phyloP scores from a whole-genome alignment of 2,329 filamentous ascomycete genomes.

The Penicillium sp. region DNA sequence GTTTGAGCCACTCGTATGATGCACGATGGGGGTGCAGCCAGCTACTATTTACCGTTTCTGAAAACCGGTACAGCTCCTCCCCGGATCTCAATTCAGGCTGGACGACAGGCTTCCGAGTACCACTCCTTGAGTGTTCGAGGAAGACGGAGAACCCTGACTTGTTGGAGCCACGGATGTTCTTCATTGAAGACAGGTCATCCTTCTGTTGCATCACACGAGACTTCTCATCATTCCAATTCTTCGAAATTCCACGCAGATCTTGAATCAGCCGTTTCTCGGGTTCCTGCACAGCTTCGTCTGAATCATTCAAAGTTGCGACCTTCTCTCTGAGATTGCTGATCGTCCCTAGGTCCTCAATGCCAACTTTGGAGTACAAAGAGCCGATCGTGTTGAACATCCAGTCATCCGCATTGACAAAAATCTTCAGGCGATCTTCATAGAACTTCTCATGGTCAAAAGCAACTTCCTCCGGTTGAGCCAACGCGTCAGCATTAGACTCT shows the following conservation, averaged over 20 bases:
- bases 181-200: slow-evolving; percentile 54
- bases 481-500: slow-evolving; percentile 57
- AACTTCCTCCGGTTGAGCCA: slow-evolving; percentile 51
- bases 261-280: slow-evolving; percentile 39
- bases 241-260: slow-evolving; percentile 50
- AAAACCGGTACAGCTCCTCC: slow-evolving; percentile 46
- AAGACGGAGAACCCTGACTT: slow-evolving; percentile 58
- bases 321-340: slow-evolving; percentile 44
- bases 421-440: slow-evolving; percentile 58
- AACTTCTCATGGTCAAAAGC: slow-evolving; percentile 58
- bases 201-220: slow-evolving; percentile 50
- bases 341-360: slow-evolving; percentile 51
- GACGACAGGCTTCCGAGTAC: slow-evolving; percentile 43
- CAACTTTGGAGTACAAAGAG: slow-evolving; percentile 56
- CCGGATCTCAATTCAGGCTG: slow-evolving; percentile 47
- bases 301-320: slow-evolving; percentile 23
- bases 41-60: slow-evolving; percentile 50
- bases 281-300: slow-evolving; percentile 23
- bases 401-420: slow-evolving; percentile 59
- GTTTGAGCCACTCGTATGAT: slow-evolving; percentile 58
- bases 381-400: slow-evolving; percentile 60
- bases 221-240: slow-evolving; percentile 52
- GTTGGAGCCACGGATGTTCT: slow-evolving; percentile 53
- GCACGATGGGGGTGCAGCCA: slow-evolving; percentile 57
- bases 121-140: slow-evolving; percentile 58